Base-by-base conservation (phyloP, 805 yeast genomes). In the Starmera amethionina region DNA sequence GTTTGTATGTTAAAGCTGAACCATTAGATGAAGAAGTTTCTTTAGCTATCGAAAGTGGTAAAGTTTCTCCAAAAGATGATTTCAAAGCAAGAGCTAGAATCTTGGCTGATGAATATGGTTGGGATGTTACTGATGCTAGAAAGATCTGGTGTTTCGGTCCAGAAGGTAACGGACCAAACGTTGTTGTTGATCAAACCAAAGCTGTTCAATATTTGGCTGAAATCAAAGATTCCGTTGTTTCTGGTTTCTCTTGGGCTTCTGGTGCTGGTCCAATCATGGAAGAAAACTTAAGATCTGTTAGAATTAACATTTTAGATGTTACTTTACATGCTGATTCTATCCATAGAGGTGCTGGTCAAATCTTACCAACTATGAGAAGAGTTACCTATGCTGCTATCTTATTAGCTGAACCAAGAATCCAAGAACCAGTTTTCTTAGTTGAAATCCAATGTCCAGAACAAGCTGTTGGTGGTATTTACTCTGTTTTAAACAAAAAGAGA, bases 71-170 rank as follows among this genome's bases (percentile, higher is more conserved):
- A 68, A 82, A 90, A 74, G 97, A 90, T 64, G 98, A 90, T 77
- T 78, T 90, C 86, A 90, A 90, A 82, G 84, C 86, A 61, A 89
- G 98, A 80, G 98, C 97, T 60, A 89, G 97, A 82, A 63, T 86
- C 67, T 77, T 90, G 79, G 97, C 97, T 67, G 97, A 90, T 70
- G 96, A 93, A 70, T 93, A 72, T 82, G 96, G 90, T 59, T 90
- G 98, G 98, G 97, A 90, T 68, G 97, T 93, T 68, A 80, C 96
- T 59, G 98, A 90, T 67, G 98, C 97, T 74, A 89, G 98, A 84
- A 90, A 93, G 93, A 93, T 90, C 67, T 90, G 98, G 98, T 87
- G 96, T 84, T 90, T 90, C 88, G 98, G 98, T 77, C 97, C 98
- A 68, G 98, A 90, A 67, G 97, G 97, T 73, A 81, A 76, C 70